Conservation (phyloP, 2,329 filamentous ascomycete species). For the Bipolaris bicolor region DNA sequence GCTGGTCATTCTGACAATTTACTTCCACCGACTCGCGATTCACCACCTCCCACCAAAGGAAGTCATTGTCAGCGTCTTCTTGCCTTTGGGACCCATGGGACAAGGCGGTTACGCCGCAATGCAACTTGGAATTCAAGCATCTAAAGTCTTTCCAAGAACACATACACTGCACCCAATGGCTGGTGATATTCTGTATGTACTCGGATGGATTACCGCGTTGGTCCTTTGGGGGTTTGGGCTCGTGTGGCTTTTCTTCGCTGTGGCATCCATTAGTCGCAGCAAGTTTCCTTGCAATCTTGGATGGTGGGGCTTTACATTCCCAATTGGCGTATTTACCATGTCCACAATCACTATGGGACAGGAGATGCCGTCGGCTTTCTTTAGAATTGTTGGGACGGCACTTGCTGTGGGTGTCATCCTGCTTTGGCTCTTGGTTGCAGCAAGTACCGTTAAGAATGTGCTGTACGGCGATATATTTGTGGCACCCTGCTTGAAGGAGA, state of each 20-base stretch:
- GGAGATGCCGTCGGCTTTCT: slow-evolving; percentile 62
- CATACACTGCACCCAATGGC: slow-evolving; percentile 48
- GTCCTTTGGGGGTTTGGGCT: slow-evolving; percentile 63
- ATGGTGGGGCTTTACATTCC: slow-evolving; percentile 68
- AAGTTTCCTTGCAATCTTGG: slow-evolving; percentile 66
- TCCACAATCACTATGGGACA: slow-evolving; percentile 55
- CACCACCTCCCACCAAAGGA: slow-evolving; percentile 69
- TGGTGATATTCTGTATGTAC: slow-evolving; percentile 63
- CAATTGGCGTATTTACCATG: slow-evolving; percentile 56
- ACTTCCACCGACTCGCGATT: slow-evolving; percentile 72
- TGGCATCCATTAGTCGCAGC: slow-evolving; percentile 53
- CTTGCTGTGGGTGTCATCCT: slow-evolving; percentile 57
- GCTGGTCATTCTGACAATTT: slow-evolving; percentile 67
- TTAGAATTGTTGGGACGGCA: slow-evolving; percentile 60
- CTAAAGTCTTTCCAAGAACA: slow-evolving; percentile 49
- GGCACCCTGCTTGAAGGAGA: slow-evolving; percentile 58
- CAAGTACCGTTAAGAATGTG: slow-evolving; percentile 56
- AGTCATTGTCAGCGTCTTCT: slow-evolving; percentile 70
- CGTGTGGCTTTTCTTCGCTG: slow-evolving; percentile 61
- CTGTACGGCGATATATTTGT: slow-evolving; percentile 58
- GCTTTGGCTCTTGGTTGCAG: slow-evolving; percentile 61
- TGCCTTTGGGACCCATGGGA: slow-evolving; percentile 70
- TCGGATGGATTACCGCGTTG: slow-evolving; percentile 59
- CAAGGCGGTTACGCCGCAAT: slow-evolving; percentile 68
- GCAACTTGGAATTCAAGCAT: slow-evolving; percentile 55